Evolutionary conservation across 306 rosid species (phyloP), one percentile per base, ranked within the genome.

Genomic region (Castanea crenata): DNA sequence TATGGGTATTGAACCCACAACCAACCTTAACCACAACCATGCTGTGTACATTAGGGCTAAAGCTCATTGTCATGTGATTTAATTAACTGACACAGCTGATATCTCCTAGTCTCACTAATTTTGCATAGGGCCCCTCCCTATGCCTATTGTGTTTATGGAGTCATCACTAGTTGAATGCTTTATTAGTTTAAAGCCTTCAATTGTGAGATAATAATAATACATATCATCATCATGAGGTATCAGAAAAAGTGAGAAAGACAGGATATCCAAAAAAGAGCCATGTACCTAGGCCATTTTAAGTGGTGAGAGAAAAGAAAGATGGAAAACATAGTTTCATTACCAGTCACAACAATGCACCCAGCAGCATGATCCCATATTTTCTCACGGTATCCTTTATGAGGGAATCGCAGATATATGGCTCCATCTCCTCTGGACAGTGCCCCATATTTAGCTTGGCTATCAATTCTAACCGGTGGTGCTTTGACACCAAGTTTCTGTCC

Each of bases 311-410:
- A 2, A 32, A 14, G 3, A 12, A 52, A 0, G 68, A 49, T 21
- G 31, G 46, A 74, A 74, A 74, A 15, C 21, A 31, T 57, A 14
- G 14, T 15, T 6, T 27, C 52, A 29, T 85, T 82, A 94, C 98
- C 98, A 20, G 78, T 94, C 71, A 94, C 99, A 74, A 94, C 97
- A 67, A 92, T 92, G 86, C 82, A 81, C 58, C 99, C 99, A 74
- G 99, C 99, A 77, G 99, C 99, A 83, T 94, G 99, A 81, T 94
- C 99, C 99, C 97, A 94, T 83, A 94, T 92, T 85, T 94, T 94
- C 85, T 94, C 99, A 19, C 94, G 90, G 83, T 94, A 94, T 62
- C 97, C 99, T 84, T 82, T 86, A 83, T 82, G 90, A 79, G 99
- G 97, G 38, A 92, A 94, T 57, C 99, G 97, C 81, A 94, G 77